Conservation (phyloP, 1,139 yeast species). For the Taphrina confusa region DNA sequence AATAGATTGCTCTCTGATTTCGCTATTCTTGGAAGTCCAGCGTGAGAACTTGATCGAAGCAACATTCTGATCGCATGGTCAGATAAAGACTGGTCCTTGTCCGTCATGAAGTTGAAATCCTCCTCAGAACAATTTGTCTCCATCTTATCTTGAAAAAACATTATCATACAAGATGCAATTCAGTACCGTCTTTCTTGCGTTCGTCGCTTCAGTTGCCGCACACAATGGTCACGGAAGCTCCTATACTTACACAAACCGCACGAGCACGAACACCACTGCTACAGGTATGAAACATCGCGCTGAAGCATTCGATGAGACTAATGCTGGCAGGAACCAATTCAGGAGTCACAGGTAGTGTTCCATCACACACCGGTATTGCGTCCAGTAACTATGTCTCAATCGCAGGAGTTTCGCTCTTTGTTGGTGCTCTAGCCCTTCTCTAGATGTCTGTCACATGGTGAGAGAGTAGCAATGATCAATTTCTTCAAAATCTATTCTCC, state of each 20-base stretch:
- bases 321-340: not conserved
- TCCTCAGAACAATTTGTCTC: too few species aligned
- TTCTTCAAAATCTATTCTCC: too few species aligned
- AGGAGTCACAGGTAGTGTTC: not conserved
- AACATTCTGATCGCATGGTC: too few species aligned
- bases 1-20: conserved; percentile 3
- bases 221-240: not conserved
- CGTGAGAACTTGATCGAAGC: conserved; percentile 12
- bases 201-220: conserved; percentile 10
- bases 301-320: not conserved
- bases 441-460: too few species aligned
- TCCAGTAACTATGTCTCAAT: conserved; percentile 11
- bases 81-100: too few species aligned
- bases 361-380: conserved; percentile 4
- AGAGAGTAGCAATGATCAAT: too few species aligned
- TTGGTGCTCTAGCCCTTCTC: conserved; percentile 10
- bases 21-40: conserved; percentile 3
- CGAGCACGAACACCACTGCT: not conserved
- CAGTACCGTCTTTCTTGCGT: not conserved
- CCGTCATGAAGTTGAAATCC: too few species aligned
- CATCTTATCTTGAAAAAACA: too few species aligned
- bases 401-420: conserved; percentile 2
- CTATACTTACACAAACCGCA: not conserved
- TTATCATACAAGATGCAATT: conserved; percentile 1
- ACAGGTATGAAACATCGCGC: not conserved